Base-by-base conservation (phyloP, 805 yeast species). In the Cyberlindnera subsufficiens region DNA sequence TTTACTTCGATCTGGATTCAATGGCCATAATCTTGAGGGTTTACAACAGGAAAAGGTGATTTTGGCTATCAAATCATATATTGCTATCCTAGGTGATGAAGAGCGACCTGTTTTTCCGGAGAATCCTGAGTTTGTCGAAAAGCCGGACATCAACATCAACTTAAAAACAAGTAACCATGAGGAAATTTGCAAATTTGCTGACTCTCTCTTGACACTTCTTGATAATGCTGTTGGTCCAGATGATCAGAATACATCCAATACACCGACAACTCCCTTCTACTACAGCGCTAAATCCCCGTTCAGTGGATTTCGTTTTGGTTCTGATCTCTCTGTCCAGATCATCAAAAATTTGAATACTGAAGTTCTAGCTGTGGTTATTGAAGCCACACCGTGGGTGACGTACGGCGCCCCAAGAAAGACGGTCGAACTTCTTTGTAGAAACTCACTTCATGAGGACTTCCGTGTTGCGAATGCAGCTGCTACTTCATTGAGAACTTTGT, bases 21-120 rank as follows among this genome's bases (percentile, higher is more conserved):
- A 74, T 54, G 82, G 84, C 0, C 46, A 66, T 2, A 64, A 67
- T 1, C 56, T 83, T 33, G 97, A 91, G 39, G 72, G 69, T 35
- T 54, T 82, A 1, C 69, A 75, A 2, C 82, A 86, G 18, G 98
- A 90, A 55, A 78, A 80, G 45, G 63, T 87, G 43, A 73, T 82
- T 0, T 61, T 93, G 5, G 82, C 85, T 1, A 72, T 87, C 14
- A 77, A 77, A 44, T 72, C 96, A 2, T 91, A 86, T 55, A 70
- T 82, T 38, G 72, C 79, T n/a, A 76, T 88, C 37, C 64, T 90
- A 30, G 72, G 76, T 42, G 95, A 86, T 46, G 72, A 73, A 11
- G 78, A 74, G 35, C 67, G 77, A 42, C 96, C 97, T 0, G 71
- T 71, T 1, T 91, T 88, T 60, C 97, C 96, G n/a, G 71, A 66